Base-by-base conservation (phyloP, 495 filamentous ascomycete species). In the Aspergillus coremiiformis region DNA sequence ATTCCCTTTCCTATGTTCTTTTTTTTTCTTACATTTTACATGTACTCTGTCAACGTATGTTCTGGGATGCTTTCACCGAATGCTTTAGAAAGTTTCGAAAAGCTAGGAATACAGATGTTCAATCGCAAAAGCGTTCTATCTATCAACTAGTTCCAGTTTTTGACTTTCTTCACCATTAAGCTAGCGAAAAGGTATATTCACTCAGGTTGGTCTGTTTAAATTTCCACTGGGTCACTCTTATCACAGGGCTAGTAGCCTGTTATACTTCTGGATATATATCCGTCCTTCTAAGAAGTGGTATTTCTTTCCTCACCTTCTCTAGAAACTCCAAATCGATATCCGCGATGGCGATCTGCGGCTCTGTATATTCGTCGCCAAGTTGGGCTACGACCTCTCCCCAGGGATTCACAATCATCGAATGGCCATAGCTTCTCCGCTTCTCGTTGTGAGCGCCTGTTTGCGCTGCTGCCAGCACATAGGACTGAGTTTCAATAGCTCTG, bases 401-500 rank as follows among this genome's bases (percentile, higher is more conserved):
- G 0, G 92, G 92, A 59, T 85, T 82, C 15, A 96, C 76, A 32
- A 95, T 84, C 77, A 95, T 84, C 44, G 88, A 86, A 66, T 91
- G 85, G 0, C 93, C 93, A 68, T 95, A 96, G 70, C 88, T 94
- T 22, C 74, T 73, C 42, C 92, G 71, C 63, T 82, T 85, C 59
- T 85, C 84, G 62, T 89, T 90, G 66, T 98, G 92, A 15, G 59
- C 60, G 15, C 87, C 87, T 23, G 82, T 82, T 63, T 96, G 92
- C 3, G 93, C 93, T 0, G 93, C 86, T 11, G 91, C 92, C 52
- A 97, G 67, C 10, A 96, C 85, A 72, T 85, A 97, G 3, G 78
- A 76, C 63, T 96, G 90, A 0, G 85, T 91, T 68, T 97, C 93
- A 47, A 97, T 89, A 8, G 92, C 93, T 46, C 92, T 76, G 1